A percentile compares a stretch with the other conserved stretches of the same genome.
Conservation (phyloP, 2,329 filamentous ascomycete species). For the Escovopsis sp. region DNA sequence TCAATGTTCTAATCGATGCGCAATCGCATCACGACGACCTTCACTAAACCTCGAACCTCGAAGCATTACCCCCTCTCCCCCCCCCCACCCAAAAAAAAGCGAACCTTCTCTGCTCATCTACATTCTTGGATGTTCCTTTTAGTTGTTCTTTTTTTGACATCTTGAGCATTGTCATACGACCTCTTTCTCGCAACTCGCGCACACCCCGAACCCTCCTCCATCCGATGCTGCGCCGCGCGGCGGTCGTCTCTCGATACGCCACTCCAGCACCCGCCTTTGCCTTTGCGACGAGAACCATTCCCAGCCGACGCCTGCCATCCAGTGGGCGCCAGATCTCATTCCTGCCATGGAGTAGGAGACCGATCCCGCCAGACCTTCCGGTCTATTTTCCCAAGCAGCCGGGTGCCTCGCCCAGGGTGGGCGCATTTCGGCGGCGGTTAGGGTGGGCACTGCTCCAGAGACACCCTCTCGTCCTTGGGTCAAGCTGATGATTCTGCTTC, state of each 20-base stretch:
- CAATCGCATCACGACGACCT: no score
- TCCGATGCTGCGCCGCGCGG: conserved; percentile 11
- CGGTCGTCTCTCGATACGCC: conserved; percentile 10
- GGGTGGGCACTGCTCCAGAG: conserved; percentile 11
- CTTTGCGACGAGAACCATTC: conserved; percentile 9
- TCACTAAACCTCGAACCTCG: no score
- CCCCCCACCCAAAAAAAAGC: no score
- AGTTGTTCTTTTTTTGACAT: no score
- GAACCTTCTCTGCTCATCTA: no score
- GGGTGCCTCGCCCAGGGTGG: conserved; percentile 4
- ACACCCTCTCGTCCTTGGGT: conserved; percentile 2
- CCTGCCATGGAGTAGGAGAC: conserved; percentile 17
- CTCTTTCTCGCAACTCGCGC: background rate
- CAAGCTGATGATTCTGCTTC: background rate
- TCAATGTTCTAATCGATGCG: no score
- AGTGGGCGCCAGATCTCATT: conserved; percentile 16
- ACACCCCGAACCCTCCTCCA: background rate
- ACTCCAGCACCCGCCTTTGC: conserved; percentile 7
- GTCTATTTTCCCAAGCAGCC: conserved; percentile 17
- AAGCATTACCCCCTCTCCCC: no score
- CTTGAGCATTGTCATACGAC: no score
- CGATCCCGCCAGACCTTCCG: conserved; percentile 10
- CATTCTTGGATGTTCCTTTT: no score
- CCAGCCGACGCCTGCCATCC: conserved; percentile 9
- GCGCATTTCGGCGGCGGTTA: conserved; percentile 12